Conservation (phyloP, 2,329 filamentous ascomycete genomes). For the Thyridium curvatum region DNA sequence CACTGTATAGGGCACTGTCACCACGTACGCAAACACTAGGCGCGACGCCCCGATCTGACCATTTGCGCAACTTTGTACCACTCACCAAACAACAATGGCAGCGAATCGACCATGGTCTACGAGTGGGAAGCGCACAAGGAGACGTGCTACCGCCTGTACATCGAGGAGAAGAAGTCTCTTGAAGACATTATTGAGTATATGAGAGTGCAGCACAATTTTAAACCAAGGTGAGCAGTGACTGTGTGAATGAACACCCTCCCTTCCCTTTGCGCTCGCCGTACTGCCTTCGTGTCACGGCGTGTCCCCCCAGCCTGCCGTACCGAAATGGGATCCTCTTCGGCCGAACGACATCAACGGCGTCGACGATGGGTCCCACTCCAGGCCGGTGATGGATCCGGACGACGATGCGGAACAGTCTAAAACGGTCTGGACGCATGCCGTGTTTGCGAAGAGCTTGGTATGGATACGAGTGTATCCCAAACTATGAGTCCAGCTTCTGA, state of each 20-base stretch:
- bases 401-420: too few species aligned
- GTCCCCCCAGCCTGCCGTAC: not conserved
- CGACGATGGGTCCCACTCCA: too few species aligned
- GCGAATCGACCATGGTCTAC: slow-evolving; percentile 33
- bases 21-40: not conserved
- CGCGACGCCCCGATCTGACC: not conserved
- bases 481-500: too few species aligned
- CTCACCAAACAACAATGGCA: not conserved
- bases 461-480: too few species aligned
- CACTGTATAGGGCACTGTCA: not conserved
- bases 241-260: too few species aligned
- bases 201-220: slow-evolving; percentile 57
- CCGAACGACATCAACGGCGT: too few species aligned
- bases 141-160: slow-evolving; percentile 57
- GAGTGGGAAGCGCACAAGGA: slow-evolving; percentile 38
- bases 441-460: too few species aligned
- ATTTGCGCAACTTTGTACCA: not conserved
- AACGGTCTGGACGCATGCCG: too few species aligned
- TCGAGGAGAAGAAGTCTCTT: slow-evolving; percentile 66
- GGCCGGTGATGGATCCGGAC: too few species aligned
- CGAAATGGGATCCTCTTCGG: too few species aligned
- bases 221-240: slow-evolving; percentile 58
- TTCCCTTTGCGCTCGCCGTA: too few species aligned
- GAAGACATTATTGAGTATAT: slow-evolving; percentile 71
- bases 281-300: slow-evolving; percentile 1